Evolutionary conservation across 75 land plant species (phyloP).

Genomic region (Larix kaempferi): DNA sequence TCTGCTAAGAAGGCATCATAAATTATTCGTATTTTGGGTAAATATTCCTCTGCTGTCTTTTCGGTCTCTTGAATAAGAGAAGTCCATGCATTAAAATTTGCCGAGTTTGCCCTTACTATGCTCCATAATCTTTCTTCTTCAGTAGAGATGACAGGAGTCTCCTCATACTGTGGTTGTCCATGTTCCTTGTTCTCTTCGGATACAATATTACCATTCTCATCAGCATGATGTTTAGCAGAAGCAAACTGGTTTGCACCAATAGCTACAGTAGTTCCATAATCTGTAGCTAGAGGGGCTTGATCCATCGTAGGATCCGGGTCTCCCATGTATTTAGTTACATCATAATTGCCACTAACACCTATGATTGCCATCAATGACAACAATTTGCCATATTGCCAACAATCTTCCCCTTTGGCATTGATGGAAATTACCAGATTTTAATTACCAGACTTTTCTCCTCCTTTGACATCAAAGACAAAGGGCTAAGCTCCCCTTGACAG

Average conservation of each 20-base stretch:
- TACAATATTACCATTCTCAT: constrained; percentile 33
- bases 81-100: constrained; percentile 95
- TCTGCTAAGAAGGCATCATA: too few species aligned
- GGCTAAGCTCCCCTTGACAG: too few species aligned
- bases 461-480: too few species aligned
- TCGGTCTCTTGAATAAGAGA: constrained; percentile 91
- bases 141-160: constrained; percentile 24
- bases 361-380: too few species aligned
- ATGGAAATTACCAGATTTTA: too few species aligned
- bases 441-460: too few species aligned
- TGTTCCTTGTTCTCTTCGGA: not conserved
- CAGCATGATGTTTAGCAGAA: constrained; percentile 23
- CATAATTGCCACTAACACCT: constrained; percentile 22
- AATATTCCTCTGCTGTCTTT: constrained; percentile 59
- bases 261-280: constrained; percentile 29
- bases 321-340: constrained; percentile 4
- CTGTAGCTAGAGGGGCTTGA: constrained; percentile 1
- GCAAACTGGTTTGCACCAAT: constrained; percentile 7
- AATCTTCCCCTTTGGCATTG: too few species aligned
- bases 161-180: not conserved
- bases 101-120: constrained; percentile 75
- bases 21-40: too few species aligned
- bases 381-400: too few species aligned
- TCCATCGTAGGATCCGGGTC: not conserved
- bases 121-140: constrained; percentile 94